A percentile compares a stretch with the other conserved stretches of the same genome.
These are phyloP conservation scores for Zarea fungicola DNA, from an alignment of 2,329 filamentous ascomycete genomes.

Conservation along the genomic window DNA sequence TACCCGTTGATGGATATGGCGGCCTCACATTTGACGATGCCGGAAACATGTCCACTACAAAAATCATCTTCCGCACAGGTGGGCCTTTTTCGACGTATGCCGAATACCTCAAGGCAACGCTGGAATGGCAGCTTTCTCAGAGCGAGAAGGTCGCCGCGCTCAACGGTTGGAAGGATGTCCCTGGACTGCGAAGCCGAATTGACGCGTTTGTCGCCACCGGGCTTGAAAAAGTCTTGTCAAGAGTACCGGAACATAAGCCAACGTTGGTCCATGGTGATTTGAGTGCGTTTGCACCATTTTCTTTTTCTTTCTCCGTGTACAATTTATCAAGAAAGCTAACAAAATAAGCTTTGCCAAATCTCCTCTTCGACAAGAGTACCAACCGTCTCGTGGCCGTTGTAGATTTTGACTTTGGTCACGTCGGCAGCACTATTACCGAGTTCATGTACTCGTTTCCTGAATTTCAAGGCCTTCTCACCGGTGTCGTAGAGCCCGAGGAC, in stretches of 20 bases:
- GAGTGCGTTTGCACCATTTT: not conserved
- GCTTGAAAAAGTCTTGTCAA: not conserved
- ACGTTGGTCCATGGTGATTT: slow-evolving; percentile 10
- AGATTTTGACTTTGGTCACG: slow-evolving; percentile 10
- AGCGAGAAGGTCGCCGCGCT: slow-evolving; percentile 1
- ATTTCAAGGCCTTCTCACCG: slow-evolving; percentile 1
- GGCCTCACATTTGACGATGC: slow-evolving; percentile 9
- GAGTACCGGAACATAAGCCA: not conserved
- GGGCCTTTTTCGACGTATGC: slow-evolving; percentile 7
- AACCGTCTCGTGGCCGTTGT: not conserved
- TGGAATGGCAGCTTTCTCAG: slow-evolving; percentile 5
- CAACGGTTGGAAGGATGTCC: not conserved
- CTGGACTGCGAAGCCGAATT: slow-evolving; percentile 6
- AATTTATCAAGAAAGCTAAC: not conserved
- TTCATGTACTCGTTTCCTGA: slow-evolving; percentile 8
- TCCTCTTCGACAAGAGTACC: not conserved
- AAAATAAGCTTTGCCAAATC: slow-evolving; percentile 2
- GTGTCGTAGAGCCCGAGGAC: slow-evolving; percentile 1
- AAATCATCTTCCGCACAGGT: not conserved
- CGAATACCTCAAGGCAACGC: slow-evolving; percentile 5
- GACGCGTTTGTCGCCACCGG: slow-evolving; percentile 1
- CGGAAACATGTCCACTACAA: slow-evolving; percentile 1
- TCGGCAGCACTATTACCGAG: slow-evolving; percentile 1
- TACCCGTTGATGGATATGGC: slow-evolving; percentile 4
- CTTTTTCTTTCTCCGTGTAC: not conserved